A percentile compares a stretch with the other conserved stretches of the same genome.
These are phyloP conservation scores for Galerina sulciceps DNA, from an alignment of 768 basidiomycete genomes.

Conservation along the genomic window DNA sequence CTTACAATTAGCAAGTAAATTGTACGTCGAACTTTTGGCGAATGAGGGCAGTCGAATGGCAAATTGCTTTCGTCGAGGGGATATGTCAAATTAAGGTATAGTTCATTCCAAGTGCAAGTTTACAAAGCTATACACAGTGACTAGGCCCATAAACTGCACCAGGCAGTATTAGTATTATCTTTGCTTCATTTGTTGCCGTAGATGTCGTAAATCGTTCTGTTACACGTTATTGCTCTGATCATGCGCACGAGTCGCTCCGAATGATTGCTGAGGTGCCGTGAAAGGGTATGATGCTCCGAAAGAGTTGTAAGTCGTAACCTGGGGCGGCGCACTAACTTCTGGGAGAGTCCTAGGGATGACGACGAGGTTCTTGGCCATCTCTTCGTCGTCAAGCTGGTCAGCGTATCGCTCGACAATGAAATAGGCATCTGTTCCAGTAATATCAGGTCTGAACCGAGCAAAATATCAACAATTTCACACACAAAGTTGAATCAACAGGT, in stretches of 20 bases:
- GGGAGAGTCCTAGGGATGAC: conserved; percentile 18
- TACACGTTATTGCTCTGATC: conserved; percentile 15
- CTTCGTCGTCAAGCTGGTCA: conserved; percentile 57
- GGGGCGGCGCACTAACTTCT: conserved; percentile 11
- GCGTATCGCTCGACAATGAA: conserved; percentile 57
- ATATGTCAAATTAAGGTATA: background rate
- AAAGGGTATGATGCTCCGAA: conserved; percentile 22
- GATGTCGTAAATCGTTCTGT: background rate
- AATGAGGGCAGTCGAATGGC: too few relatives aligned
- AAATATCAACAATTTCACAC: conserved; percentile 25
- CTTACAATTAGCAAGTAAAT: too few relatives aligned
- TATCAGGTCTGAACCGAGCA: background rate
- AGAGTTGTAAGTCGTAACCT: conserved; percentile 17
- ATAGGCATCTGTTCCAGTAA: conserved; percentile 45
- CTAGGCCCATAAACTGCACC: conserved; percentile 6
- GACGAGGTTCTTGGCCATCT: conserved; percentile 30
- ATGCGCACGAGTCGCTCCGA: conserved; percentile 17
- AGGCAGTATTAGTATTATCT: conserved; percentile 4
- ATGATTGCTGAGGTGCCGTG: conserved; percentile 19
- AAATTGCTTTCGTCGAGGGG: background rate
- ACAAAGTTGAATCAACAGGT: conserved; percentile 62
- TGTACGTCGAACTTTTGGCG: too few relatives aligned
- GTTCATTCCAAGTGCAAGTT: background rate
- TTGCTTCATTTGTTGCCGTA: background rate
- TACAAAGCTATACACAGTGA: background rate